Percentiles rank a stretch among this genome's conserved stretches.
Conservation (phyloP, 306 rosid genomes). For the Ormosia emarginata region DNA sequence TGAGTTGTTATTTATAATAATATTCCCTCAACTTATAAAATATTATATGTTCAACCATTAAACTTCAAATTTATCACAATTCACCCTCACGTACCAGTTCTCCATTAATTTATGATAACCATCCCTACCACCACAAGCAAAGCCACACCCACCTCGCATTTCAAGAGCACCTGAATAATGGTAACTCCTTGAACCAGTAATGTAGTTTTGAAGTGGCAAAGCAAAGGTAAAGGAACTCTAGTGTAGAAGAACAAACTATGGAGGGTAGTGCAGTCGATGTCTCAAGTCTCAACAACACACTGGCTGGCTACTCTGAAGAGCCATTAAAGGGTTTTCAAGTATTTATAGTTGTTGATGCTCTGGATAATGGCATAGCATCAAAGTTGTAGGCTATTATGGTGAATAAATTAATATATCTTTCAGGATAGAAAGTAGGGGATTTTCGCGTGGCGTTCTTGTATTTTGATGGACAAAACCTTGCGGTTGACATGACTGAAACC, state of each 20-base stretch:
- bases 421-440: background rate
- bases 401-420: conserved; percentile 12
- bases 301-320: conserved; percentile 6
- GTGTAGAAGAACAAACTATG: background rate
- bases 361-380: background rate
- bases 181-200: too few species aligned
- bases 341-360: conserved; percentile 28
- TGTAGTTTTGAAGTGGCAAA: background rate
- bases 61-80: too few species aligned
- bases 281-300: too few species aligned
- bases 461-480: conserved; percentile 23
- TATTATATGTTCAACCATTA: too few species aligned
- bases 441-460: conserved; percentile 15
- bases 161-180: too few species aligned
- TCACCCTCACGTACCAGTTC: too few species aligned
- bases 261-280: background rate
- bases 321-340: background rate
- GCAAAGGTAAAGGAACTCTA: background rate
- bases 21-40: too few species aligned
- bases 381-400: conserved; percentile 8
- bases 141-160: too few species aligned
- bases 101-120: too few species aligned
- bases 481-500: conserved; percentile 19
- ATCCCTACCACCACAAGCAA: too few species aligned
- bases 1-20: too few species aligned